phyloP scores from a whole-genome alignment of 2,329 filamentous ascomycete species.

The Mollisiaceae sp. region DNA sequence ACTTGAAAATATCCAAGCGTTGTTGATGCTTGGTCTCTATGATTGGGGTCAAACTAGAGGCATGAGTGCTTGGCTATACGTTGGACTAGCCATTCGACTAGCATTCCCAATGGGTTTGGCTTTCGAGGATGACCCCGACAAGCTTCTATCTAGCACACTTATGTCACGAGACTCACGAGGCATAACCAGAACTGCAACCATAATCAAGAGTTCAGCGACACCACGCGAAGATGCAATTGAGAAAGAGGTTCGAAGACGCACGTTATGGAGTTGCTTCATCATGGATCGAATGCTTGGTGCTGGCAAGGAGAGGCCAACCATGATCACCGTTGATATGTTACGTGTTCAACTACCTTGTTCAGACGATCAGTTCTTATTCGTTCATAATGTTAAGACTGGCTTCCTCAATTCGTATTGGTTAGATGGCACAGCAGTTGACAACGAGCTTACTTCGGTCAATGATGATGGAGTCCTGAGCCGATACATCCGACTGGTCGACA shows the following conservation, averaged over 20 bases:
- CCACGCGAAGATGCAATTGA: conserved; percentile 54
- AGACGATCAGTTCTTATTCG: conserved; percentile 67
- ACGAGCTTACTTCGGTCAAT: conserved; percentile 30
- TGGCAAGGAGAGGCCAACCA: conserved; percentile 64
- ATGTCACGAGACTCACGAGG: conserved; percentile 33
- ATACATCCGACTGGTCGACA: conserved; percentile 61
- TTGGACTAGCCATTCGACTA: conserved; percentile 64
- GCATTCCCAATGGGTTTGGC: conserved; percentile 66
- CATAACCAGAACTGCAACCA: conserved; percentile 9
- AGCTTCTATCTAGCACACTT: not conserved
- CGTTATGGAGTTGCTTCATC: conserved; percentile 77
- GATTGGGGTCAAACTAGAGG: conserved; percentile 72
- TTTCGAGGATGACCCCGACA: conserved; percentile 55
- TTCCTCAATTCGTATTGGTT: conserved; percentile 51
- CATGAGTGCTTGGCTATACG: conserved; percentile 67
- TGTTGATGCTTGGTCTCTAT: conserved; percentile 73
- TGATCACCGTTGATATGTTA: conserved; percentile 63
- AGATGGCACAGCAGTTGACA: conserved; percentile 51
- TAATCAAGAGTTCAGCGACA: conserved; percentile 10
- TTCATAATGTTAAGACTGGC: conserved; percentile 59
- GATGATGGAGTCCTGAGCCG: conserved; percentile 49
- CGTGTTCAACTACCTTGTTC: conserved; percentile 71
- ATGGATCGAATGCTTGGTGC: conserved; percentile 72
- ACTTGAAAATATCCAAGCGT: conserved; percentile 68
- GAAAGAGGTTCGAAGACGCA: conserved; percentile 69